Evolutionary conservation across 352 stramenopile genomes (phyloP), one percentile per base, ranked within the genome.

Genomic region (Nothophytophthora sp.): DNA sequence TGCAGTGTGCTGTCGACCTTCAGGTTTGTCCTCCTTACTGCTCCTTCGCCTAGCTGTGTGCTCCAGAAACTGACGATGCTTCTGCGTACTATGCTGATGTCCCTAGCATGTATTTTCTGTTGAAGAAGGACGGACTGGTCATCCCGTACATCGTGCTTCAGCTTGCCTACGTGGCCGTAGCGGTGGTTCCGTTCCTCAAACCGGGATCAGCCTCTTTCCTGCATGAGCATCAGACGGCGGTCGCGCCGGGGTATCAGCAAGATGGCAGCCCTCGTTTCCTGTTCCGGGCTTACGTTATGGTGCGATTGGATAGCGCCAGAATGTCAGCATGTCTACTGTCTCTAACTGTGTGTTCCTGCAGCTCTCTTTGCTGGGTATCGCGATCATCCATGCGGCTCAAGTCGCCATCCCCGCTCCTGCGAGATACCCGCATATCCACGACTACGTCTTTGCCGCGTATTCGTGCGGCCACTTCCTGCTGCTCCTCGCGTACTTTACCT

Each of bases 81-180:
- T n/a, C n/a, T n/a, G n/a, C n/a, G n/a, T n/a, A n/a, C n/a, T 39
- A 18, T 39, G 5, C 36, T 36, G 19, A 35, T n/a, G n/a, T n/a
- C n/a, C n/a, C 32, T 39, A 95, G 85, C 50, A 95, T 95, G 81
- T 93, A 75, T 55, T 95, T 93, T 39, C 46, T 95, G 8, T 67
- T 95, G 7, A 74, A 85, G 52, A 95, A 95, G 50, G 85, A 95
- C 50, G 79, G 77, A 4, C 63, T 92, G 5, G 30, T 80, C 5
- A 38, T 95, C 43, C 81, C 79, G 23, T 95, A 95, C 54, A 43
- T 86, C 7, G 79, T 88, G 1, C 49, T 90, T 9, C 67, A 88
- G 42, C 39, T 75, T 5, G 23, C 78, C 13, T 90, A 80, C 44
- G 63, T 73, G 18, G 39, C 37, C 34, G 47, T 89, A 3, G 79